Percentiles rank a stretch among this genome's conserved stretches.
These are phyloP conservation scores for Aspergillus sp. DNA, from an alignment of 2,329 filamentous ascomycete genomes.

Conservation along the genomic window DNA sequence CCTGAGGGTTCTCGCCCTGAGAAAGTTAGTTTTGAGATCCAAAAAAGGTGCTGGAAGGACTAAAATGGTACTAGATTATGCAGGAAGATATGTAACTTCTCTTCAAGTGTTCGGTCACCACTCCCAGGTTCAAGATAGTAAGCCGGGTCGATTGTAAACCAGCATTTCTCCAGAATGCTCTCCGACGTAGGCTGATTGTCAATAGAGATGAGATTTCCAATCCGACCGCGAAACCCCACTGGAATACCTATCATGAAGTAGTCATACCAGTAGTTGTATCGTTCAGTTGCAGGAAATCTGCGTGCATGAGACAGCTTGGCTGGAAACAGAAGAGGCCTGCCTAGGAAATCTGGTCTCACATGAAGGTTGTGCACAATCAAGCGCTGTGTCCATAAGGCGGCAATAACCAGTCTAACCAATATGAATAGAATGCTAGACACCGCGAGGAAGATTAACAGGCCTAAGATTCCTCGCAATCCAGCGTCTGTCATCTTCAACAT, in stretches of 20 bases:
- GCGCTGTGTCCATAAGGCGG: no score
- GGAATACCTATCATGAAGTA: constrained; percentile 21
- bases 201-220: constrained; percentile 17
- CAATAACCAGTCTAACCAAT: no score
- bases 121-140: constrained; percentile 10
- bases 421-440: no score
- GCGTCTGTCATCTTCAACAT: no score
- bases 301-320: constrained; percentile 17
- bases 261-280: constrained; percentile 18
- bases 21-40: not conserved
- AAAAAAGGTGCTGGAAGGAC: fast-evolving
- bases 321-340: constrained; percentile 14
- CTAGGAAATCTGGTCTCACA: not conserved
- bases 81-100: not conserved
- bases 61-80: not conserved
- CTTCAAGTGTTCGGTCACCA: not conserved
- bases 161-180: not conserved
- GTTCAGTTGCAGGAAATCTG: constrained; percentile 2
- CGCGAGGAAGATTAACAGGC: fast-evolving
- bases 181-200: constrained; percentile 2
- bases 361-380: not conserved
- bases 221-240: constrained; percentile 16
- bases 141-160: constrained; percentile 11
- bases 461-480: no score
- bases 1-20: constrained; percentile 12